phyloP scores from a whole-genome alignment of 208 protist species.

The Leishmania tarentolae region DNA sequence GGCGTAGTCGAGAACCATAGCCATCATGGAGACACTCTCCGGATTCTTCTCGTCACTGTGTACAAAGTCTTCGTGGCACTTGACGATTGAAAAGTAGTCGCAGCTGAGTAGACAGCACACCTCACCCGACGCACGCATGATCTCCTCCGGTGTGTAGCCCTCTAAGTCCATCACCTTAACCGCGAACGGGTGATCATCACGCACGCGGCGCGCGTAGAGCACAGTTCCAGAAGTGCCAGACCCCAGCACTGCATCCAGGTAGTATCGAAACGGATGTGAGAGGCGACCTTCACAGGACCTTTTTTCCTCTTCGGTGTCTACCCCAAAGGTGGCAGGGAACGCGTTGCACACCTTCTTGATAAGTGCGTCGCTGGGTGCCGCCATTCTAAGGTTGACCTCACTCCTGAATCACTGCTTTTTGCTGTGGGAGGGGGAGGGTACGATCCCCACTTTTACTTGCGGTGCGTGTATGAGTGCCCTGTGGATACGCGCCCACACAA shows the following conservation, averaged over 20 bases:
- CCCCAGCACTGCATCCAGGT: constrained; percentile 53
- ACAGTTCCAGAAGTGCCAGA: constrained; percentile 45
- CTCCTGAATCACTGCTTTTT: not conserved
- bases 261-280: constrained; percentile 46
- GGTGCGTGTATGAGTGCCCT: not conserved
- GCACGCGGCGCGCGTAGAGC: constrained; percentile 46
- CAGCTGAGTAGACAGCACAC: constrained; percentile 66
- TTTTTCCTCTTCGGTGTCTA: constrained; percentile 27
- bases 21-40: constrained; percentile 53
- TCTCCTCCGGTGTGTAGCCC: constrained; percentile 61
- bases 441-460: not conserved
- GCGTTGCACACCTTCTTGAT: constrained; percentile 42
- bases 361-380: constrained; percentile 34
- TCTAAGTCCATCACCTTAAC: constrained; percentile 66
- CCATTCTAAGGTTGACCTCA: not conserved
- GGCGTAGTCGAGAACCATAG: constrained; percentile 80
- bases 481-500: not conserved
- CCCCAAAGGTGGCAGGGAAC: constrained; percentile 42
- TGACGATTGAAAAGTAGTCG: constrained; percentile 79
- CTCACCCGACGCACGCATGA: constrained; percentile 54
- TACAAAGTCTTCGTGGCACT: constrained; percentile 68
- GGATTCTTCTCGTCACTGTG: constrained; percentile 45
- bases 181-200: constrained; percentile 50
- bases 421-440: too few relatives aligned
- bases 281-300: not conserved